phyloP scores from a whole-genome alignment of 2,329 filamentous ascomycete genomes.

The Verticillium albo-atrum region DNA sequence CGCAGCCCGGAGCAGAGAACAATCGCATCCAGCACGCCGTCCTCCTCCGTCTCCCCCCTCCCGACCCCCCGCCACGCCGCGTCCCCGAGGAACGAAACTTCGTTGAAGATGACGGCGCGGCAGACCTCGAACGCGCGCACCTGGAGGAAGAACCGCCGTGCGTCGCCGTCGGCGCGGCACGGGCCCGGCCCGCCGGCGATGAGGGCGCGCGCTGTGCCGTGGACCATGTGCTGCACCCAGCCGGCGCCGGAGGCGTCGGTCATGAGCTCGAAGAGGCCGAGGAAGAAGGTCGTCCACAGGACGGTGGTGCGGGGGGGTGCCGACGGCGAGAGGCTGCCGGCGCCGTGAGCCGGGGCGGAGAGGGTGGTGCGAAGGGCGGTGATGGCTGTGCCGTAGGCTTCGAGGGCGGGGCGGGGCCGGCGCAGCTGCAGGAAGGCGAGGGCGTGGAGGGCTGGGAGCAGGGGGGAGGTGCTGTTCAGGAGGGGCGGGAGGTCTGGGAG shows the following conservation, averaged over 20 bases:
- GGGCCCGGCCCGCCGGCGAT: slow-evolving; percentile 21
- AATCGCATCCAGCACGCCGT: slow-evolving; percentile 24
- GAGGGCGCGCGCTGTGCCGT: slow-evolving; percentile 25
- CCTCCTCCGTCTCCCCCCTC: slow-evolving; percentile 4
- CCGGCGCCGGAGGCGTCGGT: slow-evolving; percentile 23
- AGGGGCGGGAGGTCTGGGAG: slow-evolving; percentile 17
- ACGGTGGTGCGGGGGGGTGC: neutral
- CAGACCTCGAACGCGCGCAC: slow-evolving; percentile 25
- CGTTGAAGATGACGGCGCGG: slow-evolving; percentile 24
- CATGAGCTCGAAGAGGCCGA: slow-evolving; percentile 31
- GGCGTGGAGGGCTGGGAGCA: neutral
- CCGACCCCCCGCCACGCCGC: neutral
- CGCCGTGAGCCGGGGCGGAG: neutral
- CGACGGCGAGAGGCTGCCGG: no score
- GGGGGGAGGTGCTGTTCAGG: slow-evolving; percentile 2
- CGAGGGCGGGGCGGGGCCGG: neutral
- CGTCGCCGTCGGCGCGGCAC: neutral
- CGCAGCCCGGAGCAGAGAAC: slow-evolving; percentile 23
- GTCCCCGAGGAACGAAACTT: slow-evolving; percentile 19
- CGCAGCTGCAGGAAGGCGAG: neutral
- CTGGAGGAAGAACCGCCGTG: slow-evolving; percentile 21
- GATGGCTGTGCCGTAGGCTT: neutral
- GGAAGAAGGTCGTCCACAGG: slow-evolving; percentile 27
- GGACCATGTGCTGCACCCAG: slow-evolving; percentile 28
- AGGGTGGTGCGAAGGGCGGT: neutral